Evolutionary conservation across 1,284 basidiomycete species (phyloP).

Genomic region (Fomitopsis palustris): DNA sequence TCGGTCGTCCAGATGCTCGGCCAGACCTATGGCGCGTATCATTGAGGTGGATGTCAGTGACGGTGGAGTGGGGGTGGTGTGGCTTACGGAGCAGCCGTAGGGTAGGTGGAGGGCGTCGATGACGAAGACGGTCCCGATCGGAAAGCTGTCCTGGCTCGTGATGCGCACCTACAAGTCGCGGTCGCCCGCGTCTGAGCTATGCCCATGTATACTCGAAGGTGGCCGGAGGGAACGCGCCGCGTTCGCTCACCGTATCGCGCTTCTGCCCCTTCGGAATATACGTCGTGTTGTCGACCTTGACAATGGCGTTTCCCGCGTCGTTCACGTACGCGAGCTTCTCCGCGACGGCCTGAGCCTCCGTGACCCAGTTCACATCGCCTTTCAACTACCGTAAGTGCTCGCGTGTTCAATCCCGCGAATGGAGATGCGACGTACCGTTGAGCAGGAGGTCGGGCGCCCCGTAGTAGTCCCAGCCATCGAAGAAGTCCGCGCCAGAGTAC

Average conservation of each 20-base stretch:
- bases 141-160: conserved; percentile 43
- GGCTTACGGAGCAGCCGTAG: conserved; percentile 44
- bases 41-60: not conserved
- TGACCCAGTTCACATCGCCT: conserved; percentile 52
- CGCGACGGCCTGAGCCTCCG: conserved; percentile 38
- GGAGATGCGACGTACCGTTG: conserved; percentile 10
- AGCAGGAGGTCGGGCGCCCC: conserved; percentile 51
- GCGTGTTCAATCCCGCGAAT: not conserved
- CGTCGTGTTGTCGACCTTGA: conserved; percentile 57
- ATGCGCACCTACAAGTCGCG: conserved; percentile 41
- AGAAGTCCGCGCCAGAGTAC: conserved; percentile 43
- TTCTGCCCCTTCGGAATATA: conserved; percentile 50
- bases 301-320: conserved; percentile 46
- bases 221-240: not conserved
- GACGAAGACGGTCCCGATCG: conserved; percentile 55
- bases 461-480: conserved; percentile 52
- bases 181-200: no score
- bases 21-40: conserved; percentile 31
- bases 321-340: conserved; percentile 54
- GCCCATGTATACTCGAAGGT: no score
- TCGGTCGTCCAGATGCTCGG: conserved; percentile 54
- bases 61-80: not conserved
- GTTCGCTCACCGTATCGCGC: conserved; percentile 48
- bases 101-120: conserved; percentile 60
- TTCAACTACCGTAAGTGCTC: not conserved